Evolutionary conservation across 2,329 filamentous ascomycete species (phyloP), one percentile per base, ranked within the genome.

Genomic region (Diaporthe citri): DNA sequence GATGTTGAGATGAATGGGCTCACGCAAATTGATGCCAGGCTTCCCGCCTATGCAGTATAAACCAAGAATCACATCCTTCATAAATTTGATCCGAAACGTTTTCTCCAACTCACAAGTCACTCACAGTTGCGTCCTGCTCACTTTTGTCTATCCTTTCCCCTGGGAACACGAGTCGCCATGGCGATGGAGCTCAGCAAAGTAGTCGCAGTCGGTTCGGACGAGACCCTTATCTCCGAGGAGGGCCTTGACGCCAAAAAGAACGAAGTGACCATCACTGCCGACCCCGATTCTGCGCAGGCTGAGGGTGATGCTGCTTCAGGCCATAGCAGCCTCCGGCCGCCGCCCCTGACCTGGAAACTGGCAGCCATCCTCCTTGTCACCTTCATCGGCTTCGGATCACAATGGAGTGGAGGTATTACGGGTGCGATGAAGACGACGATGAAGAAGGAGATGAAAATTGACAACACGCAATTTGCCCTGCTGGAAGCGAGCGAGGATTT

Each of bases 401-500:
- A 88, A 31, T 92, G 90, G 90, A 91, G 89, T 76, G 85, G 85
- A n/a, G 89, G 90, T 2, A 88, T 92, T 1, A 91, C 89, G 0
- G 88, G 88, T 13, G 90, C 90, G 1, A 88, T 92, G 86, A 92
- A 92, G 79, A 89, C 84, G 25, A 91, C 89, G 0, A 80, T 92
- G 36, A 92, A 92, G 77, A 91, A 91, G 85, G 75, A 69, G 31
- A 62, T 67, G 43, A 41, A 72, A 31, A 91, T 92, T 78, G 87
- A 88, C 79, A 92, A 92, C 78, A 87, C 87, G 0, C 87, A 91
- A 77, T 92, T 88, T 78, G 86, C 90, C 0, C 83, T 92, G 0
- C 84, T 92, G 0, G 89, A 91, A 77, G 88, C 90, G 0, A 92
- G 90, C 57, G 88, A 91, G 77, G 87, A 92, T 78, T 92, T 92